Evolutionary conservation across 176 grass and related monocot species (phyloP).

Genomic region (Avena sativa): DNA sequence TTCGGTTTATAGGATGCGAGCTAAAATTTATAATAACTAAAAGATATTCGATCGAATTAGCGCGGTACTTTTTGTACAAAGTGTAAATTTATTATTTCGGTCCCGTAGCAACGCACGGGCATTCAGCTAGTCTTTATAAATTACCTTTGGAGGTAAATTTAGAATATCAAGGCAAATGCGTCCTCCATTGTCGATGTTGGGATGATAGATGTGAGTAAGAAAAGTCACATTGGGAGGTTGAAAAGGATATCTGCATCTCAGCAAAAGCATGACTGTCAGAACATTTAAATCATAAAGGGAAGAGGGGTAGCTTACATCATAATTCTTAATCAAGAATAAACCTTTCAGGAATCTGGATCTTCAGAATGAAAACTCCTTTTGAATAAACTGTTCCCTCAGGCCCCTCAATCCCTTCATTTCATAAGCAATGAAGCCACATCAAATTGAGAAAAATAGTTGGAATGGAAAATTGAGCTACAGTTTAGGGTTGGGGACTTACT

Average conservation of each 20-base stretch:
- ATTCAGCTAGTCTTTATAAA: not conserved
- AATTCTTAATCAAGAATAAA: conserved; percentile 33
- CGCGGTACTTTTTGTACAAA: too few relatives aligned
- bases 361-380: conserved; percentile 78
- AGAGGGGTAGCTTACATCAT: conserved; percentile 2
- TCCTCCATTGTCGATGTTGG: conserved; percentile 94
- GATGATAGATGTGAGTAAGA: conserved; percentile 91
- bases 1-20: too few relatives aligned
- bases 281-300: conserved; percentile 5
- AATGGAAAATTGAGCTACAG: conserved; percentile 4
- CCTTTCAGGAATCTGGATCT: conserved; percentile 93
- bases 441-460: conserved; percentile 18
- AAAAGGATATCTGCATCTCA: conserved; percentile 84
- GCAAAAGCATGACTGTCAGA: conserved; percentile 31
- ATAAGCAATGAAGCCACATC: conserved; percentile 16
- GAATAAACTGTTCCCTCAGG: conserved; percentile 79
- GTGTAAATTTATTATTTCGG: too few relatives aligned
- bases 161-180: conserved; percentile 97
- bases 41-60: too few relatives aligned
- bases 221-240: conserved; percentile 89
- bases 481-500: conserved; percentile 45
- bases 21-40: too few relatives aligned
- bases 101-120: too few relatives aligned
- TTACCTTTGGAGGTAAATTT: conserved; percentile 93
- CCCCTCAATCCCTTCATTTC: conserved; percentile 68